Conservation (phyloP, 768 basidiomycete genomes). For the Phaffia tasmanica region DNA sequence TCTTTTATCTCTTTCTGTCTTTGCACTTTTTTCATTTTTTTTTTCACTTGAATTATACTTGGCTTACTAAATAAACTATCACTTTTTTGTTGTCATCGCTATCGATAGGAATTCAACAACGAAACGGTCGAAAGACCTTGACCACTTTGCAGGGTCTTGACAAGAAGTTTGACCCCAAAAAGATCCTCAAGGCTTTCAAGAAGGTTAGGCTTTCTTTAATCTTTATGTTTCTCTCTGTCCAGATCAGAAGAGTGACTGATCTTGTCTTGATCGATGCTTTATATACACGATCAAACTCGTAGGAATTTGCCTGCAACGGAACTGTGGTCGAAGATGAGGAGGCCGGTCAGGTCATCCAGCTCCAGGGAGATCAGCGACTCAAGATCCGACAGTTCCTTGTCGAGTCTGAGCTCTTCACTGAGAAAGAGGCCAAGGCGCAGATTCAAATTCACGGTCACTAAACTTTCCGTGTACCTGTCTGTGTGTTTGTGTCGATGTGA, state of each 20-base stretch:
- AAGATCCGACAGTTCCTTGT: slow-evolving; percentile 82
- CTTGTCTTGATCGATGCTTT: not conserved
- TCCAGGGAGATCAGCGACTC: slow-evolving; percentile 91
- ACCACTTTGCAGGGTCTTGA: slow-evolving; percentile 94
- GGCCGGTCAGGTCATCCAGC: slow-evolving; percentile 92
- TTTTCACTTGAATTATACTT: not conserved
- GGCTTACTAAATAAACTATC: too few relatives aligned
- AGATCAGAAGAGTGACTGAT: not conserved
- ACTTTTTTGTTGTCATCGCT: not conserved
- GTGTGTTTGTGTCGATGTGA: too few relatives aligned
- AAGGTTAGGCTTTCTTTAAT: slow-evolving; percentile 49
- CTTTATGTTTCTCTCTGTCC: too few relatives aligned
- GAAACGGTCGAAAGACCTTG: slow-evolving; percentile 96
- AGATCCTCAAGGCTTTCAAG: slow-evolving; percentile 97
- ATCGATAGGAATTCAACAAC: slow-evolving; percentile 70
- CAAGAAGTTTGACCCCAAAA: slow-evolving; percentile 94
- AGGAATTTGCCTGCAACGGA: slow-evolving; percentile 99
- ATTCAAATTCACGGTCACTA: slow-evolving; percentile 37
- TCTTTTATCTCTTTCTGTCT: not conserved
- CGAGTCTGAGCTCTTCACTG: slow-evolving; percentile 41
- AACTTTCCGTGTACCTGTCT: not conserved
- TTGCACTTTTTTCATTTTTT: not conserved
- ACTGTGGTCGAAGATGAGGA: slow-evolving; percentile 90
- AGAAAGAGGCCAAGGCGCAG: slow-evolving; percentile 39
- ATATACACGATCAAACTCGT: not conserved